A percentile compares a stretch with the other conserved stretches of the same genome.
These are phyloP conservation scores for Trametes meyenii DNA, from an alignment of 768 basidiomycete species.

Conservation along the genomic window DNA sequence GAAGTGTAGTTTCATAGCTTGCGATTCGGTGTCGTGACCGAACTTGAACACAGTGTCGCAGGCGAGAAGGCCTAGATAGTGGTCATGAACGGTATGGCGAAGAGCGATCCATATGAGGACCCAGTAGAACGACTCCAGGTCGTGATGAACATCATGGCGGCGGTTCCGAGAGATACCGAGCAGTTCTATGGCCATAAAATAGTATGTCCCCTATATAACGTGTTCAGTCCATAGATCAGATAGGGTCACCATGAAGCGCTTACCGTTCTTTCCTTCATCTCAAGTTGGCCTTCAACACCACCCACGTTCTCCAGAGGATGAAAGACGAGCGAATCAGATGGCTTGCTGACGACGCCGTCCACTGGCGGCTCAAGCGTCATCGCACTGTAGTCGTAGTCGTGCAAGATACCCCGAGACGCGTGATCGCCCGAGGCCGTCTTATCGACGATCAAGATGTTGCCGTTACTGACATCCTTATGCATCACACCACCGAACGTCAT, in stretches of 20 bases:
- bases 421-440: neutral
- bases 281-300: neutral
- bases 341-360: too few species aligned
- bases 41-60: neutral
- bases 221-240: neutral
- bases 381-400: slow-evolving; percentile 3
- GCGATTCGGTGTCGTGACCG: neutral
- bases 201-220: slow-evolving; percentile 1
- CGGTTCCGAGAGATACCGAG: too few species aligned
- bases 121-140: slow-evolving; percentile 22
- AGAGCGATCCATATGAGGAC: neutral
- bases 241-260: neutral
- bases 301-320: neutral
- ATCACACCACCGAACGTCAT: neutral
- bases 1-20: neutral
- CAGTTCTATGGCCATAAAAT: slow-evolving; percentile 3
- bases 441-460: slow-evolving; percentile 10
- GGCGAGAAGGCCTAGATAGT: neutral
- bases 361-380: neutral
- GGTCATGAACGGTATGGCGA: neutral
- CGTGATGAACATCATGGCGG: neutral
- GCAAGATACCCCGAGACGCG: neutral
- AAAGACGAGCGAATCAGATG: neutral
- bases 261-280: neutral
- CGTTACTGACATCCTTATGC: slow-evolving; percentile 2